These are phyloP conservation scores for Mycena rosella DNA, from an alignment of 768 basidiomycete species.

Conservation along the genomic window DNA sequence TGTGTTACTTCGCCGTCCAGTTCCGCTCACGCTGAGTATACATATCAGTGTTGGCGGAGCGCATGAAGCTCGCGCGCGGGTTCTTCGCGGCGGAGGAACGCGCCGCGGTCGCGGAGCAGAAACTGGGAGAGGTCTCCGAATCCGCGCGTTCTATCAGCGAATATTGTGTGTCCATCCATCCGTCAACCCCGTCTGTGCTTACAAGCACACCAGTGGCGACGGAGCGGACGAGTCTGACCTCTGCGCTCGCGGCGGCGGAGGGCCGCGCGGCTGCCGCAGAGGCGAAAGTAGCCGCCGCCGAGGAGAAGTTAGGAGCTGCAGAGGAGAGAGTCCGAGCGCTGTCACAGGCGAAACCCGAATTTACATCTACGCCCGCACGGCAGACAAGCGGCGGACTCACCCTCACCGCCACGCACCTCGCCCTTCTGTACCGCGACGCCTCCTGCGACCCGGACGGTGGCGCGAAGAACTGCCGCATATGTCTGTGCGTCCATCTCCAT, in stretches of 20 bases:
- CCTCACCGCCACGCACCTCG: conserved; percentile 13
- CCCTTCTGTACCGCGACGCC: neutral
- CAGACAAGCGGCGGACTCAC: too few species aligned
- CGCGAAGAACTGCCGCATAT: conserved; percentile 16
- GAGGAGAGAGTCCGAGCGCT: neutral
- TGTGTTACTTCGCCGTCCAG: neutral
- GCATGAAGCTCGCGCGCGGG: neutral
- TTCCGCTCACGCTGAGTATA: neutral
- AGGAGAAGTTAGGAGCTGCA: too few species aligned
- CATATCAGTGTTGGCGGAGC: conserved; percentile 9
- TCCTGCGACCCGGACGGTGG: neutral
- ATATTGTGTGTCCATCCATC: too few species aligned
- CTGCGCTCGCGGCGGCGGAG: too few species aligned
- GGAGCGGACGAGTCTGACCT: too few species aligned
- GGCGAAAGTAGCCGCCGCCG: too few species aligned
- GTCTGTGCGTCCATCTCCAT: conserved; percentile 9
- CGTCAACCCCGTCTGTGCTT: too few species aligned
- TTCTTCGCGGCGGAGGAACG: conserved; percentile 13
- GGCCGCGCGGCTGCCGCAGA: too few species aligned
- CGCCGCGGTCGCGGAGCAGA: conserved; percentile 6
- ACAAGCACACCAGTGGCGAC: too few species aligned
- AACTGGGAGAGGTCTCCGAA: neutral
- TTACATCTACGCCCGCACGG: neutral
- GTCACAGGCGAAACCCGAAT: neutral
- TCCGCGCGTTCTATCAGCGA: neutral